phyloP scores from a whole-genome alignment of 495 filamentous ascomycete species.

The Mycothermus thermophilus region DNA sequence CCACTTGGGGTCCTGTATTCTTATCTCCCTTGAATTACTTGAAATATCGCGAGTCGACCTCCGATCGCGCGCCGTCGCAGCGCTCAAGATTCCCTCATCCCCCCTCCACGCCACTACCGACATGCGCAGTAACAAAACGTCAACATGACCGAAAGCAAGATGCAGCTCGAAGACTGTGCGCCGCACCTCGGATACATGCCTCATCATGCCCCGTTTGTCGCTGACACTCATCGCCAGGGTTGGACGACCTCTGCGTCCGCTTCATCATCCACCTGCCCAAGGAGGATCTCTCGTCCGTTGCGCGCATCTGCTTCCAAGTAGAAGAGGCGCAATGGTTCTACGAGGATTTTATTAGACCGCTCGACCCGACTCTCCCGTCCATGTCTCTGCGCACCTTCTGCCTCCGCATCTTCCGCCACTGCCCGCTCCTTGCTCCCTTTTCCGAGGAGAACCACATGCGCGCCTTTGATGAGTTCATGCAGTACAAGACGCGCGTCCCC shows the following conservation, averaged over 20 bases:
- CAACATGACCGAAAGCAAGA: conserved; percentile 66
- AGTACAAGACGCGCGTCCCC: conserved; percentile 86
- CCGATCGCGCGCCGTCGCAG: no score
- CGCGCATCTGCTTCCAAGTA: conserved; percentile 93
- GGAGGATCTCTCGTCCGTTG: conserved; percentile 77
- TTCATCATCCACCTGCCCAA: conserved; percentile 92
- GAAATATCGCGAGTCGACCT: no score
- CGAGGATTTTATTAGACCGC: conserved; percentile 92
- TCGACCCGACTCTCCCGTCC: conserved; percentile 72
- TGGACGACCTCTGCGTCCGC: conserved; percentile 88
- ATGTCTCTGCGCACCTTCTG: conserved; percentile 73
- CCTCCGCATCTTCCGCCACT: conserved; percentile 80
- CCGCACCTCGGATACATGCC: conserved; percentile 1
- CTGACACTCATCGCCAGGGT: conserved; percentile 42
- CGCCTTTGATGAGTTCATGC: conserved; percentile 79
- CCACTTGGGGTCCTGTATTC: no score
- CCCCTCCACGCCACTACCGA: no score
- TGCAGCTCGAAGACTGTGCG: conserved; percentile 82
- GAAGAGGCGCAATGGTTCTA: conserved; percentile 99
- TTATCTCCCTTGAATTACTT: no score
- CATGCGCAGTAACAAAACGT: no score
- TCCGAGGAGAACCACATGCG: conserved; percentile 59
- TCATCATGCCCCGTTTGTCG: conserved; percentile 1
- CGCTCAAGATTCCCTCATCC: no score
- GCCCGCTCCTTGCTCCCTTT: conserved; percentile 71